These are phyloP conservation scores for Athelia psychrophila DNA, from an alignment of 1,284 basidiomycete genomes.

Conservation along the genomic window DNA sequence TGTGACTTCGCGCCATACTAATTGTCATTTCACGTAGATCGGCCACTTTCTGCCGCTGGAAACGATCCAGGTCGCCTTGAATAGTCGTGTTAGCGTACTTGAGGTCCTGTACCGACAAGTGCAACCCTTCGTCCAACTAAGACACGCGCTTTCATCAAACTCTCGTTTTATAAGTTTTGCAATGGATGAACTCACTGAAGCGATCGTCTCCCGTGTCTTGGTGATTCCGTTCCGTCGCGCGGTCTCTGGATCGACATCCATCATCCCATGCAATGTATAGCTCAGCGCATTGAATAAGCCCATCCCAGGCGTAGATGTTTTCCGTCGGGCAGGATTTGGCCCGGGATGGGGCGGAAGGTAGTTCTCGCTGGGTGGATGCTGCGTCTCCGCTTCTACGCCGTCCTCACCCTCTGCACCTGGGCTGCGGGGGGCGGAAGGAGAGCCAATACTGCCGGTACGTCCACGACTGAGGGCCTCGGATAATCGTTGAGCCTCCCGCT, in stretches of 20 bases:
- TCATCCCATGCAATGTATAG: conserved; percentile 95
- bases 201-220: conserved; percentile 92
- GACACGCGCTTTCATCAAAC: conserved; percentile 6
- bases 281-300: conserved; percentile 91
- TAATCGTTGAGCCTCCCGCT: conserved; percentile 86
- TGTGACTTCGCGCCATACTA: conserved; percentile 85
- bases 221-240: conserved; percentile 91
- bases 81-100: conserved; percentile 96
- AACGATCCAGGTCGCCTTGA: conserved; percentile 96
- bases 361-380: conserved; percentile 32
- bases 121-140: conserved; percentile 90
- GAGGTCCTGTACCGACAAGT: conserved; percentile 87
- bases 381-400: conserved; percentile 18
- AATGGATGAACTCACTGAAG: conserved; percentile 63
- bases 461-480: conserved; percentile 73
- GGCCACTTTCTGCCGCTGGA: conserved; percentile 97
- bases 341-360: conserved; percentile 75
- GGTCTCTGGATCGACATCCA: conserved; percentile 97
- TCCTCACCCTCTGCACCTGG: conserved; percentile 29
- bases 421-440: conserved; percentile 18
- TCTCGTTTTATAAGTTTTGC: conserved; percentile 6
- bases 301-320: conserved; percentile 61
- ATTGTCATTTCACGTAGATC: conserved; percentile 93
- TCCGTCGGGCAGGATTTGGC: conserved; percentile 57
- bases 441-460: not conserved